Evolutionary conservation across 345 rosid species (phyloP).

Genomic region (Dipteronia dyeriana): DNA sequence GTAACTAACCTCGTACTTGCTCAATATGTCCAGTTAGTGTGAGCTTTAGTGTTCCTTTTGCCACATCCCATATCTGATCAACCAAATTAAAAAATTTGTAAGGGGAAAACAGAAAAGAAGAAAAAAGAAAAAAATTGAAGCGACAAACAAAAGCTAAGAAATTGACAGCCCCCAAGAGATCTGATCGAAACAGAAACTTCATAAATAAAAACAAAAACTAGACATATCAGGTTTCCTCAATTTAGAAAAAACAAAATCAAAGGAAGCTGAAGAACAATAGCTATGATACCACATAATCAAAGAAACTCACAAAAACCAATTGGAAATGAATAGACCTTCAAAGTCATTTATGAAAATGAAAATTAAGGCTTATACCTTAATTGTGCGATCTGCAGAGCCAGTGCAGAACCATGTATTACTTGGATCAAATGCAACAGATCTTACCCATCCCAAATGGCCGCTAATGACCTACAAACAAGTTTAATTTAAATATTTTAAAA

Average conservation of each 20-base stretch:
- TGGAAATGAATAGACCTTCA: not conserved
- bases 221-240: not conserved
- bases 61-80: conserved; percentile 94
- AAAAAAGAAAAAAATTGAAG: not conserved
- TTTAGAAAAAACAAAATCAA: not conserved
- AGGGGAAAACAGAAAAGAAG: not conserved
- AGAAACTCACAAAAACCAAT: not conserved
- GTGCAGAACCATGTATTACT: conserved; percentile 98
- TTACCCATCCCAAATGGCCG: conserved; percentile 99
- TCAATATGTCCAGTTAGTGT: conserved; percentile 97
- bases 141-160: not conserved
- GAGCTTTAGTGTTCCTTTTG: conserved; percentile 83
- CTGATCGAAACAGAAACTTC: not conserved
- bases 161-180: not conserved
- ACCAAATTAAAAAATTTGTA: conserved; percentile 16
- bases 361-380: conserved; percentile 58
- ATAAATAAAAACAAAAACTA: not conserved
- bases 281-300: not conserved
- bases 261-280: not conserved
- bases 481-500: conserved; percentile 23
- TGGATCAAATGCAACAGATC: conserved; percentile 95
- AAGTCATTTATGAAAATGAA: not conserved
- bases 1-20: conserved; percentile 77
- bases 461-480: conserved; percentile 66
- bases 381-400: conserved; percentile 98